These are phyloP conservation scores for Acaromyces ingoldii DNA, from an alignment of 1,284 basidiomycete species.

Conservation along the genomic window DNA sequence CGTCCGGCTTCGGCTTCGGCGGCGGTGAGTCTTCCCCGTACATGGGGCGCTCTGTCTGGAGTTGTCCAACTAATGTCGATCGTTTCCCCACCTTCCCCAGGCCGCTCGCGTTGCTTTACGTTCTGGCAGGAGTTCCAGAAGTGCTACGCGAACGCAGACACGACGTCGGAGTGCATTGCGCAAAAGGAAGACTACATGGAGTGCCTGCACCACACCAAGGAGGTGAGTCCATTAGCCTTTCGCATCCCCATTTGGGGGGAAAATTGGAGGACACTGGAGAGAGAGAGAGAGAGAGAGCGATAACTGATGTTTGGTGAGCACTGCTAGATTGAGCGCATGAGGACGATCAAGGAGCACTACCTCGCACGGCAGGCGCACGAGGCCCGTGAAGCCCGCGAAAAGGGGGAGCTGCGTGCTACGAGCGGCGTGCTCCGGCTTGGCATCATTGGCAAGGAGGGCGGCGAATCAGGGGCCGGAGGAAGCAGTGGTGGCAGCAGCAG, in stretches of 20 bases:
- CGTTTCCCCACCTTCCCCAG: constrained; percentile 53
- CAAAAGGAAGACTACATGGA: constrained; percentile 86
- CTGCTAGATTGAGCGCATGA: constrained; percentile 33
- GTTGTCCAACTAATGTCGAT: constrained; percentile 4
- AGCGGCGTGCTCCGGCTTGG: constrained; percentile 33
- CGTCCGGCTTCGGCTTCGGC: constrained; percentile 65
- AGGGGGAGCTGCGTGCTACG: constrained; percentile 39
- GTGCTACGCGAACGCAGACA: constrained; percentile 82
- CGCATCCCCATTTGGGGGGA: neutral
- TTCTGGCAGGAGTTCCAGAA: constrained; percentile 75
- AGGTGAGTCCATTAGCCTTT: constrained; percentile 59
- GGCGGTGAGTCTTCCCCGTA: constrained; percentile 57
- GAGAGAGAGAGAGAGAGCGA: neutral
- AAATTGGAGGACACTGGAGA: neutral
- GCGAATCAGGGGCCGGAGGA: neutral
- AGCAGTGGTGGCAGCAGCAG: neutral
- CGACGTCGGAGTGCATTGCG: constrained; percentile 66
- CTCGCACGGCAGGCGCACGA: constrained; percentile 32
- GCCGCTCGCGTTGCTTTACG: constrained; percentile 79
- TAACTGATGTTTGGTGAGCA: neutral
- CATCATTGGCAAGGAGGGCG: constrained; percentile 17
- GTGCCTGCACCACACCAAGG: constrained; percentile 84
- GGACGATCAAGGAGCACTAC: constrained; percentile 41
- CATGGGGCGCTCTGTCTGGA: neutral
- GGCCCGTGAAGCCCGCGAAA: constrained; percentile 28